Conservation (phyloP, 257 asterid species). For the Ajuga chamaepitys region DNA sequence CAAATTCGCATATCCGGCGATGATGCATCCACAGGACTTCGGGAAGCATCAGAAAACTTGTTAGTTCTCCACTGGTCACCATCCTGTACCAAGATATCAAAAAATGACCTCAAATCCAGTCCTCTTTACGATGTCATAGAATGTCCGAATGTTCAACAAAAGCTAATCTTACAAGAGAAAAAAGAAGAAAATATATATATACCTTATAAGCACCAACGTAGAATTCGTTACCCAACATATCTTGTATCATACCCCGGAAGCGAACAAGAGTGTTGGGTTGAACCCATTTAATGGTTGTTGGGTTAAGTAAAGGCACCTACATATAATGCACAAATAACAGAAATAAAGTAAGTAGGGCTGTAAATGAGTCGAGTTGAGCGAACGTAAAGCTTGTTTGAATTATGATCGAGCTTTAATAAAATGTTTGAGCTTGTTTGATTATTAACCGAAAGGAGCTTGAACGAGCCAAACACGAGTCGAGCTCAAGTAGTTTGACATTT, state of each 20-base stretch:
- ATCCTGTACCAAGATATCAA: constrained; percentile 34
- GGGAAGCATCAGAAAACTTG: constrained; percentile 67
- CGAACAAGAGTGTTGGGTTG: constrained; percentile 79
- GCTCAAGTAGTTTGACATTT: too few relatives aligned
- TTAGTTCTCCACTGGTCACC: constrained; percentile 78
- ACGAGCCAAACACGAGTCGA: too few relatives aligned
- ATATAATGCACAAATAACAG: not conserved
- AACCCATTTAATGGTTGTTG: constrained; percentile 44
- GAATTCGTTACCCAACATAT: constrained; percentile 80
- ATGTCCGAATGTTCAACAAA: not conserved
- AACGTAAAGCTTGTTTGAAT: too few relatives aligned
- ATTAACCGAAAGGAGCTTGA: too few relatives aligned
- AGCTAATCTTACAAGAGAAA: not conserved
- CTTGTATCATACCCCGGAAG: constrained; percentile 90
- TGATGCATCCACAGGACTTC: constrained; percentile 41
- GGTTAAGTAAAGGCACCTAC: constrained; percentile 75
- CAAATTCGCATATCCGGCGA: constrained; percentile 58
- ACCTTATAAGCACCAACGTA: constrained; percentile 92
- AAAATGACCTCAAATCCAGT: not conserved
- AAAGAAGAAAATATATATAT: not conserved
- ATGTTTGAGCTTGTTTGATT: too few relatives aligned
- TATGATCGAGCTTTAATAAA: too few relatives aligned
- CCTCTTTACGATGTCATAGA: not conserved
- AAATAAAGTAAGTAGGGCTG: too few relatives aligned
- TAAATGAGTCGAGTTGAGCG: too few relatives aligned